Evolutionary conservation across 805 yeast species (phyloP).

Genomic region (Starmerella scarabaei): DNA sequence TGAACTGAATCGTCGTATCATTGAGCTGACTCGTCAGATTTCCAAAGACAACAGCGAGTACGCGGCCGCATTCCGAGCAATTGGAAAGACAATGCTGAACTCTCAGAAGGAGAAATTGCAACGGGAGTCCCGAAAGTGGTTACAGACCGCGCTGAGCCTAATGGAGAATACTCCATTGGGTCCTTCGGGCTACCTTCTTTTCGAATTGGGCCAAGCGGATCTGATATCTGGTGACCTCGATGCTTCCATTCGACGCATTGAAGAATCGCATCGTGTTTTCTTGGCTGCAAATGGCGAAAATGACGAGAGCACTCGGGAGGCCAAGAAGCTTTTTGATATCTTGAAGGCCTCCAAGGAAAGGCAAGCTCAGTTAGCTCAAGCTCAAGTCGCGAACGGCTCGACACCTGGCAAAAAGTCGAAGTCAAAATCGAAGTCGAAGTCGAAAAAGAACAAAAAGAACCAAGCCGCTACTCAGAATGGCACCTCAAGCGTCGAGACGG

Average conservation of each 20-base stretch:
- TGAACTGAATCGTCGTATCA: constrained; percentile 46
- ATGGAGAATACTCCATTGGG: constrained; percentile 48
- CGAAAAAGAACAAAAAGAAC: too few species aligned
- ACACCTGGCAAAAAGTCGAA: too few species aligned
- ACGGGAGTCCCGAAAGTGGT: constrained; percentile 41
- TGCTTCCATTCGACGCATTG: constrained; percentile 44
- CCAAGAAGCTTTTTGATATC: constrained; percentile 43
- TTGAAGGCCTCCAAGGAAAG: neutral
- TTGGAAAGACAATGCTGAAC: constrained; percentile 44
- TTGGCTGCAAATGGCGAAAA: constrained; percentile 49
- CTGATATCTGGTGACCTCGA: constrained; percentile 40
- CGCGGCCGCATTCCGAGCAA: constrained; percentile 48
- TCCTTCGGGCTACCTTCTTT: constrained; percentile 51
- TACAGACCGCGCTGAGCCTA: constrained; percentile 38
- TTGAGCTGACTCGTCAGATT: constrained; percentile 45
- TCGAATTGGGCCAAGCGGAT: constrained; percentile 54
- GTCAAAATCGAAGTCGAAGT: too few species aligned
- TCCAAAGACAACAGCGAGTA: constrained; percentile 57
- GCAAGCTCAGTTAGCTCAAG: too few species aligned
- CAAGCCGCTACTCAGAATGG: too few species aligned
- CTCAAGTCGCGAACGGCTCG: too few species aligned
- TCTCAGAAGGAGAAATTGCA: constrained; percentile 6
- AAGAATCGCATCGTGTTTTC: constrained; percentile 46
- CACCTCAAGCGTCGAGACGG: neutral
- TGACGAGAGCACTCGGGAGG: constrained; percentile 53